These are phyloP conservation scores for Leishmania major DNA, from an alignment of 208 protist species.

Conservation along the genomic window DNA sequence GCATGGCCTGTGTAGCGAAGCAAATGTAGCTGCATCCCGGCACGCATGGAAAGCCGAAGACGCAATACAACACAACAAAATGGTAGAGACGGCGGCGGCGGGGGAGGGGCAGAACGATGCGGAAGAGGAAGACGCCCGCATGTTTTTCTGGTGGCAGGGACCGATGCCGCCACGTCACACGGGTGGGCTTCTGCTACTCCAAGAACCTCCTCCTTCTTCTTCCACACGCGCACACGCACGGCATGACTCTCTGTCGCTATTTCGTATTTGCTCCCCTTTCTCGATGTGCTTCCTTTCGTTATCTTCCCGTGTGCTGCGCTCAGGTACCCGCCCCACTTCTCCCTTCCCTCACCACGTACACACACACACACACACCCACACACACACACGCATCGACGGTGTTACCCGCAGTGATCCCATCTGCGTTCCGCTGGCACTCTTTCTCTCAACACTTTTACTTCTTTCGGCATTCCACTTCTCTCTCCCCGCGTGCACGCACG, in stretches of 20 bases:
- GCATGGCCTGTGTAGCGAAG: neutral
- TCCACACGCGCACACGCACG: neutral
- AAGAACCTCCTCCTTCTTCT: neutral
- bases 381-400: neutral
- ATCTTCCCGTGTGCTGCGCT: neutral
- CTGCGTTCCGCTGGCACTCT: neutral
- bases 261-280: neutral
- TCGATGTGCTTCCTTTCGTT: neutral
- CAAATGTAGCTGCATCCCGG: neutral
- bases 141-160: neutral
- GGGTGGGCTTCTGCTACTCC: neutral
- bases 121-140: neutral
- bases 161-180: neutral
- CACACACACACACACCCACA: neutral
- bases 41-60: neutral
- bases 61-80: neutral
- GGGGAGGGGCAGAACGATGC: too few relatives aligned
- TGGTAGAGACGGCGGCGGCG: neutral
- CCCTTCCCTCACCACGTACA: neutral
- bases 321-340: neutral
- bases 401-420: neutral
- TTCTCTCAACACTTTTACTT: neutral
- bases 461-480: neutral
- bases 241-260: neutral
- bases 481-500: neutral